A percentile compares a stretch with the other conserved stretches of the same genome.
These are phyloP conservation scores for Logfia minima DNA, from an alignment of 129 eudicot genomes.

Conservation along the genomic window DNA sequence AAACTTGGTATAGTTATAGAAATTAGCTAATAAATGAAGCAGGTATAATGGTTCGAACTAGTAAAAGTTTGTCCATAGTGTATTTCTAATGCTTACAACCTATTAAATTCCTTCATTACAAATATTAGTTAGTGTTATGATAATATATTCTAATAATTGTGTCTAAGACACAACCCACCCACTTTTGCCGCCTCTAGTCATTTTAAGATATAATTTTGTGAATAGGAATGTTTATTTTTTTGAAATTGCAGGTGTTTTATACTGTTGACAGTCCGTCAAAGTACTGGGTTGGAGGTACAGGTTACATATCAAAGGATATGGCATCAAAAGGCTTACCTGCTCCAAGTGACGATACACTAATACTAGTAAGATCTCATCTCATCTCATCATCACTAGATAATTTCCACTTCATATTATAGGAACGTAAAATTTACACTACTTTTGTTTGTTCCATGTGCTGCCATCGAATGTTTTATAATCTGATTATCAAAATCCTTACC, in stretches of 20 bases:
- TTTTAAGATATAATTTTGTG: not conserved
- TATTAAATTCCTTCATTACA: not conserved
- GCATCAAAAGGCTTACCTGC: conserved; percentile 85
- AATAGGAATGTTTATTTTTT: not conserved
- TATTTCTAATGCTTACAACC: not conserved
- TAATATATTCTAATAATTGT: too few relatives aligned
- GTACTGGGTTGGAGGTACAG: conserved; percentile 88
- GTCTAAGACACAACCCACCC: not conserved
- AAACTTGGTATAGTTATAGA: not conserved
- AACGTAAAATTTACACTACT: not conserved
- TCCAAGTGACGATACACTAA: conserved; percentile 80
- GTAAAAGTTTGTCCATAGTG: not conserved
- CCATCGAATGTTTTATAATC: not conserved
- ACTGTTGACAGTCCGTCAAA: conserved; percentile 88
- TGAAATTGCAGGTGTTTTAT: conserved; percentile 61
- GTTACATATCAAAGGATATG: conserved; percentile 89
- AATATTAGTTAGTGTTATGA: not conserved
- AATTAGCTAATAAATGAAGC: not conserved
- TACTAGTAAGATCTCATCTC: conserved; percentile 53
- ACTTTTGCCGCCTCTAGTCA: not conserved
- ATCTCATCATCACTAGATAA: conserved; percentile 1
- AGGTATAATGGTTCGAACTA: not conserved
- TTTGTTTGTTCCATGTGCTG: not conserved
- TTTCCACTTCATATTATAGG: not conserved
- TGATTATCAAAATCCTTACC: not conserved